phyloP scores from a whole-genome alignment of 139 green algal species.

The Microglena sp. region DNA sequence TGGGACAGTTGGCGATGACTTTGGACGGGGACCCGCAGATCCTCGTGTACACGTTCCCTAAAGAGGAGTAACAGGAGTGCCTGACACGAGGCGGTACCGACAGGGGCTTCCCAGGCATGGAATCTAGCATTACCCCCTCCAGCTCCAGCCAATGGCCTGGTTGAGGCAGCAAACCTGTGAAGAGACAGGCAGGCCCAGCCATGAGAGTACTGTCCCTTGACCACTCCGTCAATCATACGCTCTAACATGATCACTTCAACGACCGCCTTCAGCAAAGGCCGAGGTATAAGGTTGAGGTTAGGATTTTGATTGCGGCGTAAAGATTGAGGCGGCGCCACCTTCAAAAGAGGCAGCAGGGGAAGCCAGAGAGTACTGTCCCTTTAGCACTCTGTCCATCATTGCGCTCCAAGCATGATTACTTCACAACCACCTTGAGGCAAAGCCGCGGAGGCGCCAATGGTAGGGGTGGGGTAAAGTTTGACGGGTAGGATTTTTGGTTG shows the following conservation, averaged over 20 bases:
- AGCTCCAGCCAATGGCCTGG: slow-evolving; percentile 1
- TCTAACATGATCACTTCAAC: slow-evolving; percentile 52
- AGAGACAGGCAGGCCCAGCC: slow-evolving; percentile 53
- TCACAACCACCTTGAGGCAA: slow-evolving; percentile 36
- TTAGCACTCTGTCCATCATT: too few relatives aligned
- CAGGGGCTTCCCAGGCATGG: slow-evolving; percentile 15
- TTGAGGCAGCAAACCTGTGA: too few relatives aligned
- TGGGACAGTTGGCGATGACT: slow-evolving; percentile 30
- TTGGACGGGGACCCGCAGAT: slow-evolving; percentile 35
- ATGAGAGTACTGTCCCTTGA: slow-evolving; percentile 35
- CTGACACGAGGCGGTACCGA: slow-evolving; percentile 37
- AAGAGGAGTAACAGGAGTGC: slow-evolving; percentile 55
- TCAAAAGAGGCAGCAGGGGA: too few relatives aligned
- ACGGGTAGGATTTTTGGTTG: too few relatives aligned
- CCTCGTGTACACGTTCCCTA: slow-evolving; percentile 37
- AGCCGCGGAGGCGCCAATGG: slow-evolving; percentile 3
- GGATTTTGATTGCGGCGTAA: too few relatives aligned
- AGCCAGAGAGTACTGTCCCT: too few relatives aligned
- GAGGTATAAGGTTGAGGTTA: too few relatives aligned
- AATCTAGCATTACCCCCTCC: slow-evolving; percentile 13
- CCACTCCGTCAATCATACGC: slow-evolving; percentile 35
- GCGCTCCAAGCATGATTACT: too few relatives aligned
- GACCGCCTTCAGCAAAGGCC: slow-evolving; percentile 36
- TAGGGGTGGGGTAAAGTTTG: too few relatives aligned
- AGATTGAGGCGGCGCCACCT: too few relatives aligned